Percentiles rank a stretch among this genome's conserved stretches.
Evolutionary conservation across 208 protist genomes (phyloP).

Genomic region (Leishmania gerbilli): DNA sequence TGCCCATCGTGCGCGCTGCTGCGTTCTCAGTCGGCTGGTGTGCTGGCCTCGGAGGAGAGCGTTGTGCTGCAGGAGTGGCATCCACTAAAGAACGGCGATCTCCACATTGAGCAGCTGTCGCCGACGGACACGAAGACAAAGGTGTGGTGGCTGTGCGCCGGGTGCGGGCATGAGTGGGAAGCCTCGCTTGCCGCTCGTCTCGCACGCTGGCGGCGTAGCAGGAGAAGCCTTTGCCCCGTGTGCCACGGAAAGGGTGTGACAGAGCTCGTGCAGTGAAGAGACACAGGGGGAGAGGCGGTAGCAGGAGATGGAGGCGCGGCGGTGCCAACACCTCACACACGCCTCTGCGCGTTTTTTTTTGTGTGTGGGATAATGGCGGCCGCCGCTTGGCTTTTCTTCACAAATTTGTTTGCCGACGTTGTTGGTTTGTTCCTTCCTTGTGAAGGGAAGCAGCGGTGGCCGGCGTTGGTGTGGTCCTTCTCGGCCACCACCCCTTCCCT

Average conservation of each 20-base stretch:
- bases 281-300: not conserved
- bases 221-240: slow-evolving; percentile 50
- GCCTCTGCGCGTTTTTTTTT: not conserved
- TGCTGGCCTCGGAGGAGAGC: slow-evolving; percentile 37
- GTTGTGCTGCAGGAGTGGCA: slow-evolving; percentile 78
- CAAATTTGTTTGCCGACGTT: not conserved
- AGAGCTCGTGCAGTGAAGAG: slow-evolving; percentile 11
- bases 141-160: slow-evolving; percentile 82
- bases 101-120: slow-evolving; percentile 57
- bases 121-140: slow-evolving; percentile 57
- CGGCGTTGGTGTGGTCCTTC: not conserved
- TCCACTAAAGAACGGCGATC: slow-evolving; percentile 81
- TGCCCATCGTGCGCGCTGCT: slow-evolving; percentile 65
- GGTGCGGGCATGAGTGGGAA: slow-evolving; percentile 78
- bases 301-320: not conserved
- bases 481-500: too few species aligned
- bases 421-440: not conserved
- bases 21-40: slow-evolving; percentile 31
- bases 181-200: slow-evolving; percentile 62
- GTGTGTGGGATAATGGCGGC: not conserved
- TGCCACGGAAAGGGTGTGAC: slow-evolving; percentile 45
- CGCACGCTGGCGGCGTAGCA: slow-evolving; percentile 20
- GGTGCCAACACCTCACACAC: not conserved
- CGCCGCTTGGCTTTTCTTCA: not conserved
- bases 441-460: not conserved